Evolutionary conservation across 1,139 yeast genomes (phyloP).

Genomic region (Insectozyma bohioensis): DNA sequence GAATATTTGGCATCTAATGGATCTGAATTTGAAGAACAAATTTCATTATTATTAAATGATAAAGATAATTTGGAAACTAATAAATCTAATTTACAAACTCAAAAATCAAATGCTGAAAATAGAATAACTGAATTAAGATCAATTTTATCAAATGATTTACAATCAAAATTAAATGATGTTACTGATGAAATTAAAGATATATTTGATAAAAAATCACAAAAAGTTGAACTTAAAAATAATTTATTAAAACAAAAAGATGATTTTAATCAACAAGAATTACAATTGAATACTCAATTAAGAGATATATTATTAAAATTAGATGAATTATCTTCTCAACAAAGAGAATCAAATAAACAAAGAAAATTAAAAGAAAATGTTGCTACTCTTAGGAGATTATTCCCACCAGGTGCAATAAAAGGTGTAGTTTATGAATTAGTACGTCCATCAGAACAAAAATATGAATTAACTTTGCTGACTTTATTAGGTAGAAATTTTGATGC

Average conservation of each 20-base stretch:
- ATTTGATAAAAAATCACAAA: constrained; percentile 35
- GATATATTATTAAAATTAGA: constrained; percentile 62
- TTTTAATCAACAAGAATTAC: constrained; percentile 48
- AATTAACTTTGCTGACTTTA: constrained; percentile 73
- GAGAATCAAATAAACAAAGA: constrained; percentile 72
- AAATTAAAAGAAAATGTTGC: constrained; percentile 70
- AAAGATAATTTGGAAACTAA: constrained; percentile 41
- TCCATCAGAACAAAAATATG: constrained; percentile 76
- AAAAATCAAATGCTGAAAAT: constrained; percentile 39
- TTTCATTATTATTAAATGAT: constrained; percentile 45
- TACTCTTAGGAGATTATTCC: constrained; percentile 66
- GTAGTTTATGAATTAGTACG: constrained; percentile 75
- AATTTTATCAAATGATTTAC: constrained; percentile 31
- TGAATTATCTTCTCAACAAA: constrained; percentile 70
- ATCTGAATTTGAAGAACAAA: constrained; percentile 52
- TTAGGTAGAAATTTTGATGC: constrained; percentile 82
- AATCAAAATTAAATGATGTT: constrained; percentile 34
- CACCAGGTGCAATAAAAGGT: constrained; percentile 72
- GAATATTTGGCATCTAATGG: constrained; percentile 60
- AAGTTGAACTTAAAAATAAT: constrained; percentile 40
- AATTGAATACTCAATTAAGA: constrained; percentile 62
- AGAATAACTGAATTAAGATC: constrained; percentile 38
- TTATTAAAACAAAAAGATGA: constrained; percentile 48
- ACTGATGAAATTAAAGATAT: constrained; percentile 32
- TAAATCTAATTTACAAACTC: constrained; percentile 41